These are phyloP conservation scores for Kodamaea ohmeri DNA, from an alignment of 1,139 yeast species.

Conservation along the genomic window DNA sequence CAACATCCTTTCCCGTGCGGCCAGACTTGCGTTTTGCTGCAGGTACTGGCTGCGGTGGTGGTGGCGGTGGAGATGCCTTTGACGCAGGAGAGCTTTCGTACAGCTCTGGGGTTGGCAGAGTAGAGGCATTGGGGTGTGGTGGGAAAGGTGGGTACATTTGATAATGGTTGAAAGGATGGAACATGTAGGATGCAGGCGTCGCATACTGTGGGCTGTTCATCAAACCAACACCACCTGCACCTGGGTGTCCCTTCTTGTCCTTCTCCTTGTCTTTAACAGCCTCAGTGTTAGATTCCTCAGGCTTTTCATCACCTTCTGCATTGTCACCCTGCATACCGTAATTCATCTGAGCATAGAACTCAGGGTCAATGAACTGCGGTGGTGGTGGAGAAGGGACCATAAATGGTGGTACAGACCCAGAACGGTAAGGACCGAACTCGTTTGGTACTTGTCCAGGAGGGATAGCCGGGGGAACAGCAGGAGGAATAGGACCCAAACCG, in stretches of 20 bases:
- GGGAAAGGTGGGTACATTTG: slow-evolving; percentile 38
- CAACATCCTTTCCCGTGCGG: slow-evolving; percentile 16
- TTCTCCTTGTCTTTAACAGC: slow-evolving; percentile 13
- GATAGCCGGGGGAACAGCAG: slow-evolving; percentile 14
- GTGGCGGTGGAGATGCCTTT: slow-evolving; percentile 6
- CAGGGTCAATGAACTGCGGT: slow-evolving; percentile 41
- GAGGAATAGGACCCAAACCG: slow-evolving; percentile 13
- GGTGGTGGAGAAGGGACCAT: slow-evolving; percentile 40
- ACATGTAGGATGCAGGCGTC: slow-evolving; percentile 41
- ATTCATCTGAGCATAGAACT: slow-evolving; percentile 32
- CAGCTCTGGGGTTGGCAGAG: slow-evolving; percentile 9
- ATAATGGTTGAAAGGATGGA: slow-evolving; percentile 52
- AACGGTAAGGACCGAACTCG: slow-evolving; percentile 18
- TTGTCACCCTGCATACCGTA: slow-evolving; percentile 11
- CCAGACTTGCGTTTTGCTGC: slow-evolving; percentile 10
- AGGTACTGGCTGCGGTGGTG: slow-evolving; percentile 7
- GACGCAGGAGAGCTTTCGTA: slow-evolving; percentile 5
- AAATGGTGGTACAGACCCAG: slow-evolving; percentile 29
- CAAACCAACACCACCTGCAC: slow-evolving; percentile 42
- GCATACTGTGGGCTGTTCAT: slow-evolving; percentile 29
- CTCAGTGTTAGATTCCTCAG: background rate
- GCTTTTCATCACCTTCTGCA: background rate
- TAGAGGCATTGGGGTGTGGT: slow-evolving; percentile 20
- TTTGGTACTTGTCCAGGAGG: slow-evolving; percentile 17
- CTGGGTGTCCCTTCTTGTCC: slow-evolving; percentile 5